phyloP scores from a whole-genome alignment of 805 yeast species.

The Starmera amethionina region DNA sequence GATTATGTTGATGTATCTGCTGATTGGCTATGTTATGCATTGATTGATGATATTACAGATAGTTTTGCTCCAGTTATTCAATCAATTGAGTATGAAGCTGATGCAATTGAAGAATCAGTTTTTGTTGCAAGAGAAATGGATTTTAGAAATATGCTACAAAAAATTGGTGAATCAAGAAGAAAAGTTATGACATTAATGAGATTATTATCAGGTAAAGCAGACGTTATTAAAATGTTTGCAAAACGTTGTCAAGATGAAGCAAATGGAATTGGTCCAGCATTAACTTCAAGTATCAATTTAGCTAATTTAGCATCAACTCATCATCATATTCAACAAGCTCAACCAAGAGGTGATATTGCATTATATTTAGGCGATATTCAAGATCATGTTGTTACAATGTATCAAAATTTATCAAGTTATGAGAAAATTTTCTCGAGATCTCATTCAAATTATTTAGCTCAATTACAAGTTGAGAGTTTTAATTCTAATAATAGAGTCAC shows the following conservation, averaged over 20 bases:
- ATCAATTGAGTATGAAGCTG: constrained; percentile 71
- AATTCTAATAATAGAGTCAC: constrained; percentile 79
- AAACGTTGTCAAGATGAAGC: constrained; percentile 79
- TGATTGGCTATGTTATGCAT: constrained; percentile 76
- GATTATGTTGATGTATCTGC: constrained; percentile 72
- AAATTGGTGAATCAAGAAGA: constrained; percentile 83
- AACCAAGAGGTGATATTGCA: constrained; percentile 87
- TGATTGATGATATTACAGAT: constrained; percentile 79
- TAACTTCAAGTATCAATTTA: constrained; percentile 28
- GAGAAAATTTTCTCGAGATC: constrained; percentile 91
- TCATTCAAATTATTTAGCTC: constrained; percentile 88
- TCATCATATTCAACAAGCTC: constrained; percentile 22
- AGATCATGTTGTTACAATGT: constrained; percentile 95
- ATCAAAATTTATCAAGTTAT: constrained; percentile 77
- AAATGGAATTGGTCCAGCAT: constrained; percentile 31
- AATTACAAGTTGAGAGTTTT: constrained; percentile 86
- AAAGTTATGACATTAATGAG: constrained; percentile 91
- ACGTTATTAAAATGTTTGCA: constrained; percentile 92
- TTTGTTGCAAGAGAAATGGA: constrained; percentile 70
- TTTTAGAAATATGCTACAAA: constrained; percentile 64
- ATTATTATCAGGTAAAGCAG: constrained; percentile 86
- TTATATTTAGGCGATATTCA: constrained; percentile 91
- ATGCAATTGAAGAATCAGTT: constrained; percentile 72
- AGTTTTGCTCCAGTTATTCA: constrained; percentile 77
- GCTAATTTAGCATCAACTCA: constrained; percentile 21